Conservation (phyloP, 768 basidiomycete genomes). For the Leccinum fibrillosum region DNA sequence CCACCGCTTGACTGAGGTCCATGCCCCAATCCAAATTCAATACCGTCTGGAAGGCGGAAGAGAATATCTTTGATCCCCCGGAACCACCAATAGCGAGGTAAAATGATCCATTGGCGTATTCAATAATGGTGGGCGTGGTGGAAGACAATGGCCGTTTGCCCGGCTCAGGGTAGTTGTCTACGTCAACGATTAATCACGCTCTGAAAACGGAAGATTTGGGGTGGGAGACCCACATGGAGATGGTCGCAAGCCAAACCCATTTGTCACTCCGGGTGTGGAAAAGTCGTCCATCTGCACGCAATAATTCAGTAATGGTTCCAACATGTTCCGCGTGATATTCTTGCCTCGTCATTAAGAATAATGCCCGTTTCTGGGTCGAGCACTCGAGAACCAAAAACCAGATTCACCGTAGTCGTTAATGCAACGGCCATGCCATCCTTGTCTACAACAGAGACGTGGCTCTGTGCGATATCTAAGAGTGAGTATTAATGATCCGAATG, state of each 20-base stretch:
- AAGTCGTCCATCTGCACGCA: slow-evolving; percentile 81
- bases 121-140: slow-evolving; percentile 75
- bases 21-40: slow-evolving; percentile 75
- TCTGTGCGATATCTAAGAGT: slow-evolving; percentile 40
- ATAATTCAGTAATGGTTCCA: neutral
- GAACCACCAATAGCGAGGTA: slow-evolving; percentile 77
- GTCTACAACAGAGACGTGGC: slow-evolving; percentile 84
- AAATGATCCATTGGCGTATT: slow-evolving; percentile 69
- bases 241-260: slow-evolving; percentile 78
- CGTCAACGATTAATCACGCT: neutral
- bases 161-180: slow-evolving; percentile 86
- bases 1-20: slow-evolving; percentile 79
- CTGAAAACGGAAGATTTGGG: neutral
- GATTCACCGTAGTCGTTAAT: slow-evolving; percentile 86
- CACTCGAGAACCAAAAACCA: slow-evolving; percentile 85
- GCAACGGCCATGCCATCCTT: slow-evolving; percentile 82
- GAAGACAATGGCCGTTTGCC: slow-evolving; percentile 92
- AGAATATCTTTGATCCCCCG: slow-evolving; percentile 85
- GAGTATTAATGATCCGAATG: slow-evolving; percentile 3
- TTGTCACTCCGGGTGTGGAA: slow-evolving; percentile 78
- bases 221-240: slow-evolving; percentile 60
- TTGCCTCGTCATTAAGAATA: slow-evolving; percentile 82
- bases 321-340: neutral
- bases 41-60: slow-evolving; percentile 73
- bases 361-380: slow-evolving; percentile 86